Evolutionary conservation across 768 basidiomycete species (phyloP).

Genomic region (Mycena indigotica): DNA sequence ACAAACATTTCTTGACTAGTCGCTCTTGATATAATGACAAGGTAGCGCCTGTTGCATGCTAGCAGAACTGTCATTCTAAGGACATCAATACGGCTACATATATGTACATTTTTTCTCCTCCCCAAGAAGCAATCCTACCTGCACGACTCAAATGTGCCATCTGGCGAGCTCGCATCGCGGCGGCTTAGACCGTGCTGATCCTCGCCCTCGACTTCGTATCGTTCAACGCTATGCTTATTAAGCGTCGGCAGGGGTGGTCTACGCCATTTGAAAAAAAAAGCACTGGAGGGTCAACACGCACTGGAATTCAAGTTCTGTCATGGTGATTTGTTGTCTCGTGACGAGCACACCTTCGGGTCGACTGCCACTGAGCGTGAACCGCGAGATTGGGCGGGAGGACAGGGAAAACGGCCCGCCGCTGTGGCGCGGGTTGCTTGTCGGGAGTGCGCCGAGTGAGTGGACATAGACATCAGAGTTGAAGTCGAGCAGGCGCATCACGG

Average conservation of each 20-base stretch:
- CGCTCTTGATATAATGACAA: no score
- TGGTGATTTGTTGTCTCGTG: constrained; percentile 61
- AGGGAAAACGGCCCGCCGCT: constrained; percentile 28
- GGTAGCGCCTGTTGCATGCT: no score
- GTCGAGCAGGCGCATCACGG: constrained; percentile 66
- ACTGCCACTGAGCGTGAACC: constrained; percentile 35
- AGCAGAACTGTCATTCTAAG: no score
- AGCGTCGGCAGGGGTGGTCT: background rate
- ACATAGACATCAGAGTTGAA: constrained; percentile 52
- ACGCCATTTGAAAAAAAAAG: background rate
- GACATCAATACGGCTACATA: background rate
- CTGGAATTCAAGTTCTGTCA: constrained; percentile 55
- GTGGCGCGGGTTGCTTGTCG: constrained; percentile 35
- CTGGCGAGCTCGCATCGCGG: no score
- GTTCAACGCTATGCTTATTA: background rate
- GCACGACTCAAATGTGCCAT: background rate
- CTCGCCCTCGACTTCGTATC: background rate
- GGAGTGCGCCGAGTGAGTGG: constrained; percentile 46
- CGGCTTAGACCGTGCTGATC: no score
- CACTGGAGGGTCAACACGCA: background rate
- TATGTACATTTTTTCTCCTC: background rate
- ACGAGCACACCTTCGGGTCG: constrained; percentile 54
- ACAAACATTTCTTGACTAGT: no score
- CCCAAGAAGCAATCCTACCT: background rate
- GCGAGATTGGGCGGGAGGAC: constrained; percentile 36